Base-by-base conservation (phyloP, 2,329 filamentous ascomycete genomes). In the Xylariaceae sp. region DNA sequence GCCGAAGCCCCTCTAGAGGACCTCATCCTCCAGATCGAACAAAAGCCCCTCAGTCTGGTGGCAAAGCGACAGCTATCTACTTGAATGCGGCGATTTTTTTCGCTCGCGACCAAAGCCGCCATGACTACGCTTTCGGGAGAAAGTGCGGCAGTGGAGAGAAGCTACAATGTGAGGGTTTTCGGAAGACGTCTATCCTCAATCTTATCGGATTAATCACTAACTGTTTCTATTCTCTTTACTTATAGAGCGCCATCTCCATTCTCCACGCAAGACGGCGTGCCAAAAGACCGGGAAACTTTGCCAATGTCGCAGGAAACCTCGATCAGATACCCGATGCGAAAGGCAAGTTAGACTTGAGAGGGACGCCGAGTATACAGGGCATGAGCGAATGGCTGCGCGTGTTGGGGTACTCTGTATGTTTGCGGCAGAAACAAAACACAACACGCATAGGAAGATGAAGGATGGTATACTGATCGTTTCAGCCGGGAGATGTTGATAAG, bases 371-470 rank as follows among this genome's bases (percentile, higher is more conserved):
- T 36, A 45, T 65, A 23, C 42, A 52, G 23, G 61, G 60, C 14
- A 66, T 65, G 62, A 54, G 52, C 19, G 56, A 60, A 32, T 65
- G 63, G 64, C 53, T 66, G 23, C 48, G 54, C 22, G 14, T 40
- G 16, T 41, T 66, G 21, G 64, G 63, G 20, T 57, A 66, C 48
- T 52, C 58, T 36, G 62, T 65, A 58, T 33, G 38, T 21, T 20
- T 27, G 11, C 4, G 19, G 16, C 4, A 32, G 12, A 8, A 14
- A 29, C 14, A 29, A 29, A 8, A 8, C 25, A 8, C 8, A 8
- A 29, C 25, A 8, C 25, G 25, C 14, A 8, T 8, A 8, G 8
- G 37, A 7, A 12, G 5, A 12, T 19, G 27, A 17, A 21, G 29
- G 19, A 33, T 17, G 25, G 22, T 32, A 14, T 37, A 32, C 22